Conservation (phyloP, 2,329 filamentous ascomycete genomes). For the Alternaria sp. region DNA sequence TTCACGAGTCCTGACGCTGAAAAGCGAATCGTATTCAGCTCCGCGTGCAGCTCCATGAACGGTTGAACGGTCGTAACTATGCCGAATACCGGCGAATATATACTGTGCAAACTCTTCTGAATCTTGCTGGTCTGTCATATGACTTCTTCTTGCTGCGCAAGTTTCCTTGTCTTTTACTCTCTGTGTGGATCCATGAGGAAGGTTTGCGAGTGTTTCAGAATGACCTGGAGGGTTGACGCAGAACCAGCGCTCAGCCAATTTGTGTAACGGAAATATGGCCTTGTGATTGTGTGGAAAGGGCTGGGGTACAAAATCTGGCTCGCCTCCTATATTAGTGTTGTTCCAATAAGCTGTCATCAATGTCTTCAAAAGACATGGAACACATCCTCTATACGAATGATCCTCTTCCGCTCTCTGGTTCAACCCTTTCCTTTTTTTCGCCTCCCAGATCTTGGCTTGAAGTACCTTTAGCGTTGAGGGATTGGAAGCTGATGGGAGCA, state of each 20-base stretch:
- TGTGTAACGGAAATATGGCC: background rate
- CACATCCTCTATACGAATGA: slow-evolving; percentile 7
- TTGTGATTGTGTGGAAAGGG: background rate
- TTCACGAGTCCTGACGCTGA: background rate
- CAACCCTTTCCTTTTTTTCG: too few relatives aligned
- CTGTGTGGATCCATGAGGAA: too few relatives aligned
- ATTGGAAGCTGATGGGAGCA: background rate
- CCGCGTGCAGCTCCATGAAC: background rate
- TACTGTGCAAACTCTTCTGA: background rate
- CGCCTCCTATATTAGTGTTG: background rate
- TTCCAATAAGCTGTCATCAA: slow-evolving; percentile 14
- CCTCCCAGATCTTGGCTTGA: background rate
- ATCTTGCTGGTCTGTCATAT: slow-evolving; percentile 7
- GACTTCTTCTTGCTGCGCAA: background rate
- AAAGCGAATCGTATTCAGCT: background rate
- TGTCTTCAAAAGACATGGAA: slow-evolving; percentile 17
- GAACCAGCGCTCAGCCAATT: background rate
- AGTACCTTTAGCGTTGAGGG: background rate
- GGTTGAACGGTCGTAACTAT: background rate
- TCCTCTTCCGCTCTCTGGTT: background rate
- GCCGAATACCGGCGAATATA: background rate
- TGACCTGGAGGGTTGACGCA: background rate
- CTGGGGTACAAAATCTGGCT: background rate
- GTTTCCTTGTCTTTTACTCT: background rate
- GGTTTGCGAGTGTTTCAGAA: background rate